A percentile compares a stretch with the other conserved stretches of the same genome.
Conservation (phyloP, 306 rosid species). For the Cucurbita moschata region DNA sequence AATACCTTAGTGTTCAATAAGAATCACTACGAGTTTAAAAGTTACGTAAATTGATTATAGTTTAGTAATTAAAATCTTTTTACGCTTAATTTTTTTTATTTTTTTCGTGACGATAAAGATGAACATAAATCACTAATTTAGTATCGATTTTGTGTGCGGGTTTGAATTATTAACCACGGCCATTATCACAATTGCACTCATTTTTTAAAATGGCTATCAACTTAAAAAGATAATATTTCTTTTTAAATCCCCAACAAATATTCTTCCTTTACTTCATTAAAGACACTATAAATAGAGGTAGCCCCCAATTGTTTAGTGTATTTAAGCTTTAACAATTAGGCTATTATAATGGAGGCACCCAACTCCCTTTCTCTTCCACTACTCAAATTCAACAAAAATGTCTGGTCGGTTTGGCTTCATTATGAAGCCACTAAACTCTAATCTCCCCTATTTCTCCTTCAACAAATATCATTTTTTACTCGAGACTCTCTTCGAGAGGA, state of each 20-base stretch:
- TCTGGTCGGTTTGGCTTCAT: not conserved
- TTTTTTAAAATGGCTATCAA: not conserved
- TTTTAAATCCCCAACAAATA: not conserved
- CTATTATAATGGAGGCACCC: not conserved
- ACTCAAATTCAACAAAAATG: not conserved
- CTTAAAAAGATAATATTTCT: not conserved
- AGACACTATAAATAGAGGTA: not conserved
- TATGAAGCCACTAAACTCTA: not conserved
- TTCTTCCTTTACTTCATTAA: not conserved
- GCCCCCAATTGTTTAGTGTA: not conserved
- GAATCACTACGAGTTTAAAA: too few relatives aligned
- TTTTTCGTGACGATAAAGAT: too few relatives aligned
- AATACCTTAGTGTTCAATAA: too few relatives aligned
- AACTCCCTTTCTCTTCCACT: slow-evolving; percentile 1
- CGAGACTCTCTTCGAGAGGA: too few relatives aligned
- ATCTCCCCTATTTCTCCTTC: not conserved
- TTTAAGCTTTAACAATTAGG: not conserved
- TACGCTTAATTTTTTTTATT: too few relatives aligned
- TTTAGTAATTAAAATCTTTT: too few relatives aligned
- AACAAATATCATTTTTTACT: too few relatives aligned
- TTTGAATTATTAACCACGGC: not conserved
- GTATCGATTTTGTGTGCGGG: too few relatives aligned
- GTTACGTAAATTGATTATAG: too few relatives aligned
- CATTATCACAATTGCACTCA: not conserved
- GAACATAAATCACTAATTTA: too few relatives aligned